These are phyloP conservation scores for Cubamyces sp. DNA, from an alignment of 768 basidiomycete species.

Conservation along the genomic window DNA sequence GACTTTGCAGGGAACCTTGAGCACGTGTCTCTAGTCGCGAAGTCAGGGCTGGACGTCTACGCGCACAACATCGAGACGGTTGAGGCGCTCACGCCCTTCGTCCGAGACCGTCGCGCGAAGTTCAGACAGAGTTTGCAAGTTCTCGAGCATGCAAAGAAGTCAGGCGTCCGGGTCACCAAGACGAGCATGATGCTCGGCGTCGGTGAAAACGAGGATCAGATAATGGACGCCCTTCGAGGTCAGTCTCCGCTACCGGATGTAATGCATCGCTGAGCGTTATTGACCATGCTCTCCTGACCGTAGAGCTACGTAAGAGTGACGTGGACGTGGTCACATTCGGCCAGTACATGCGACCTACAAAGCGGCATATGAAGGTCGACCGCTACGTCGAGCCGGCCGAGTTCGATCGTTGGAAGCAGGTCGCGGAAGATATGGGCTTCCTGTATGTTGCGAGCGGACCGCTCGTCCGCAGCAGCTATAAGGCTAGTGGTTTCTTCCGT, in stretches of 20 bases:
- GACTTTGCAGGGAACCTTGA: conserved; percentile 86
- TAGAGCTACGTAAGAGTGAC: conserved; percentile 85
- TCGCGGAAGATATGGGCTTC: conserved; percentile 94
- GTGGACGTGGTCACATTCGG: conserved; percentile 99
- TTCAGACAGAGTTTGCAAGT: conserved; percentile 86
- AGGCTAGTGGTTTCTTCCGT: conserved; percentile 56
- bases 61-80: conserved; percentile 98
- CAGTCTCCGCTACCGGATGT: conserved; percentile 29
- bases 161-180: conserved; percentile 89
- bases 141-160: conserved; percentile 79
- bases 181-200: conserved; percentile 99
- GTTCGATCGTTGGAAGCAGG: conserved; percentile 88
- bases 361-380: conserved; percentile 98
- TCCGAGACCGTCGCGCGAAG: conserved; percentile 92
- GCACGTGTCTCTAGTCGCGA: conserved; percentile 81
- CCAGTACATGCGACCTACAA: conserved; percentile 99
- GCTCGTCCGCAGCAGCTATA: conserved; percentile 94
- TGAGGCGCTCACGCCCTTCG: conserved; percentile 92
- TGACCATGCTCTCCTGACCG: background rate
- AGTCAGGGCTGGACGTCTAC: conserved; percentile 95
- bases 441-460: conserved; percentile 97
- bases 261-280: conserved; percentile 3
- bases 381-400: conserved; percentile 94
- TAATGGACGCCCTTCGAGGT: conserved; percentile 85
- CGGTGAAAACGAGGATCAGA: conserved; percentile 84